Evolutionary conservation across 805 yeast genomes (phyloP), one percentile per base, ranked within the genome.

Genomic region (Candida vartiovaarae): DNA sequence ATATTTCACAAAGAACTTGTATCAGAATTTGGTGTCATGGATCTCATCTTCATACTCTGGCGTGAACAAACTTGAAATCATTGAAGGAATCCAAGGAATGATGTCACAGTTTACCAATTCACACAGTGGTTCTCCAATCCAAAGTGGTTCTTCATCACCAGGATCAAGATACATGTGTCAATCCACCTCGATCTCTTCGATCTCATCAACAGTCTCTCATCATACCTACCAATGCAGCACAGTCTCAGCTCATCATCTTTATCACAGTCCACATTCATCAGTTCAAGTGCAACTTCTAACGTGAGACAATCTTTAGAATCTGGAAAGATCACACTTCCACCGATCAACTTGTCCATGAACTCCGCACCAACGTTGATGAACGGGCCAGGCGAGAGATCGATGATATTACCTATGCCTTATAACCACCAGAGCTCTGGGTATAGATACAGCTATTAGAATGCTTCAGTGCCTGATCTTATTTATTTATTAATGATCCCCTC

Each of bases 11-110:
- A 36, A 43, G 33, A 43, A 43, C 34, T 23, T 46, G 20, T 36
- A 40, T 25, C 23, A 28, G 25, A 43, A 43, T 32, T 35, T 46
- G 26, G n/a, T 34, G 10, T 25, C 43, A 3, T 46, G 49, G 49
- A 39, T 45, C 10, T 4, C 15, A 3, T 28, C 32, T 8, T 27
- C 32, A 2, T 41, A 41, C 33, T 32, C 35, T 6, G 46, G 43
- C 3, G 25, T 30, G 24, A 43, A 38, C 28, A 45, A 39, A 27
- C 15, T 23, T 3, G 37, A 38, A 11, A 20, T 41, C 9, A 23
- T 38, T 28, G 3, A 20, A 15, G 42, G 44, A 3, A 28, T 36
- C 28, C 25, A 30, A 3, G 23, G 9, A 20, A 24, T 38, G 31
- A 32, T 38, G n/a, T 24, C 11, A 6, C 24, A 24, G 9, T 34